phyloP scores from a whole-genome alignment of 768 basidiomycete species.

The Boletus fagicola region DNA sequence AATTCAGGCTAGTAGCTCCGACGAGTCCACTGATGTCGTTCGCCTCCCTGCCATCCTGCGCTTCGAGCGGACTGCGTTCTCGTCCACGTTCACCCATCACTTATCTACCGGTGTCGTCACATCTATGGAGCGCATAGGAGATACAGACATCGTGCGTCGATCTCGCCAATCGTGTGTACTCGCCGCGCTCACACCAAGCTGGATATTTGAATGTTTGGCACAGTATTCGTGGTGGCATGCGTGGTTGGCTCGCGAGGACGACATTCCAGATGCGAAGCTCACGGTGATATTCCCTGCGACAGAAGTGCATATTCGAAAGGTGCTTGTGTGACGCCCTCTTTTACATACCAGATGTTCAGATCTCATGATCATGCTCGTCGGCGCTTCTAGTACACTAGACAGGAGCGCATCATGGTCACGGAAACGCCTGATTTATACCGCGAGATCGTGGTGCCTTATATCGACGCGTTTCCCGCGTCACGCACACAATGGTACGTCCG shows the following conservation, averaged over 20 bases:
- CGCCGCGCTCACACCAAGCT: background rate
- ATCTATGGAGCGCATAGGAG: constrained; percentile 48
- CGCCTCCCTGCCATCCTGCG: constrained; percentile 64
- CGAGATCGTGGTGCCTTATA: constrained; percentile 71
- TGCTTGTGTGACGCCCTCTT: background rate
- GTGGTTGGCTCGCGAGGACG: constrained; percentile 49
- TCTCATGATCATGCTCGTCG: background rate
- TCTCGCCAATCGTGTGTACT: background rate
- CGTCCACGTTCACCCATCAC: constrained; percentile 35
- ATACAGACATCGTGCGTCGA: constrained; percentile 64
- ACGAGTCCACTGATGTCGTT: constrained; percentile 7
- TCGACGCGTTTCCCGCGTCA: constrained; percentile 66
- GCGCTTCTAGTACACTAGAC: constrained; percentile 65
- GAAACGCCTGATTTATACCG: constrained; percentile 84
- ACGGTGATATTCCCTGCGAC: constrained; percentile 87
- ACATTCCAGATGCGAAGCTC: constrained; percentile 71
- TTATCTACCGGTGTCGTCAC: constrained; percentile 42
- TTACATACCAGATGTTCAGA: background rate
- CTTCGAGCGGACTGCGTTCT: constrained; percentile 72
- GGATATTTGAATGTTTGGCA: background rate
- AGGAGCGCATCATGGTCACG: constrained; percentile 65
- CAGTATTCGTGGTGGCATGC: constrained; percentile 84
- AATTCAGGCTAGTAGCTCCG: background rate
- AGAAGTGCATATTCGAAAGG: constrained; percentile 82
- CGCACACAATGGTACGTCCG: constrained; percentile 76